Evolutionary conservation across 2,329 filamentous ascomycete genomes (phyloP), one percentile per base, ranked within the genome.

Genomic region (Monilinia fructigena): DNA sequence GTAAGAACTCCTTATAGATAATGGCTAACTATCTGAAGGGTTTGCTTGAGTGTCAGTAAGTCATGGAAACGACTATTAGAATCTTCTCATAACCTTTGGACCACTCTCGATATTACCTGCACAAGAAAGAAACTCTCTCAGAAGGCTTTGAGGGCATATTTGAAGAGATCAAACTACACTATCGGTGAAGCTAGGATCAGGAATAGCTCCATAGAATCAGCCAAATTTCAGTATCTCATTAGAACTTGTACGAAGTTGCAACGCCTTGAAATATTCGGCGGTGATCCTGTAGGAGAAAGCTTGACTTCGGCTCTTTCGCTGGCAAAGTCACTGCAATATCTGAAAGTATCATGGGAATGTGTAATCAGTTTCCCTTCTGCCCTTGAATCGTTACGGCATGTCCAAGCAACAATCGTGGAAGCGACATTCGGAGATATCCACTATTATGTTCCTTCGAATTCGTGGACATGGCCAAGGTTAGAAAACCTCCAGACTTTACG

Each of bases 1-100:
- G 54, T 16, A 66, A 12, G 14, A 16, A 23, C 20, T 5, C 16
- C 8, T 56, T 31, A 11, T 45, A 20, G 1, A 12, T 23, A 23
- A 48, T 3, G 48, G 42, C 71, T 72, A 23, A 71, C 61, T 26
- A 40, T 47, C 16, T 40, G 38, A 40, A 76, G 75, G 18, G 68
- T 73, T 35, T 76, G 75, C 55, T 68, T 77, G 7, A 69, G 70
- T 6, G 75, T 77, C 40, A 72, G 70, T 18, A 73, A 73, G 45
- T 58, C 69, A 47, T 77, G 75, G 75, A 76, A 74, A 53, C 58
- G 48, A 1, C 55, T 75, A 35, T 67, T 77, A 4, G 75, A 76
- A 62, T 72, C 71, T 12, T 72, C 67, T n/a, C 69, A 69, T 52
- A 69, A 72, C 23, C 67, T 77, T 7, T 77, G 75, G 75, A 74